These are phyloP conservation scores for Apiotrichum sp. DNA, from an alignment of 1,284 basidiomycete genomes.

Conservation along the genomic window DNA sequence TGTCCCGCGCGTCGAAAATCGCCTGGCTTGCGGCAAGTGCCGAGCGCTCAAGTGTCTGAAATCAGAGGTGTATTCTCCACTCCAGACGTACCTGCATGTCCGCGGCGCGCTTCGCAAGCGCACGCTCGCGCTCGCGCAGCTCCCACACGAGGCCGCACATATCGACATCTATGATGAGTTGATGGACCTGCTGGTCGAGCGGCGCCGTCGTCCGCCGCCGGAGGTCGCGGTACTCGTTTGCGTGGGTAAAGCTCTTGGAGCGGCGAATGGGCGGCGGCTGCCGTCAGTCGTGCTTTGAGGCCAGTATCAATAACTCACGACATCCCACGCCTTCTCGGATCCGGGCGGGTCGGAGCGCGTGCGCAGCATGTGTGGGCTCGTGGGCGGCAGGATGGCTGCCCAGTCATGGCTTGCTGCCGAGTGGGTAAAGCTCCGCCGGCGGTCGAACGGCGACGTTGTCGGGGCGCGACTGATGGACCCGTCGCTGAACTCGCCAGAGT, in stretches of 20 bases:
- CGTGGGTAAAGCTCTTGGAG: slow-evolving; percentile 20
- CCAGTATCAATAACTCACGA: background rate
- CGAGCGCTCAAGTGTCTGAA: slow-evolving; percentile 9
- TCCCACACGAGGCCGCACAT: slow-evolving; percentile 33
- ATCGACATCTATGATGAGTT: slow-evolving; percentile 29
- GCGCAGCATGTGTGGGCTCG: background rate
- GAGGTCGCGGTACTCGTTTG: slow-evolving; percentile 8
- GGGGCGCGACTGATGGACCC: background rate
- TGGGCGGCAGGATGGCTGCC: no score
- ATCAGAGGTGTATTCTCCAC: background rate
- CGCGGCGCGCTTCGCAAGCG: slow-evolving; percentile 24
- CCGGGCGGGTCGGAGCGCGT: background rate
- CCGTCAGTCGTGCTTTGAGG: background rate
- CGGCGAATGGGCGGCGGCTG: background rate
- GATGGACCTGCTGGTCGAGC: slow-evolving; percentile 9
- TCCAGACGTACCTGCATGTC: slow-evolving; percentile 30
- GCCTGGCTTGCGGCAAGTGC: slow-evolving; percentile 19
- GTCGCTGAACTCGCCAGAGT: slow-evolving; percentile 8
- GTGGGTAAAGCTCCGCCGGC: background rate
- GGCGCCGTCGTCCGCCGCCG: slow-evolving; percentile 15
- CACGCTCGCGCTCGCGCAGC: slow-evolving; percentile 25
- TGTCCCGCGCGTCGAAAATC: slow-evolving; percentile 21
- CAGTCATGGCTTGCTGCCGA: background rate
- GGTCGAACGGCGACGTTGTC: background rate
- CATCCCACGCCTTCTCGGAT: no score